phyloP scores from a whole-genome alignment of 2,329 filamentous ascomycete genomes.

The Aspergillus sp. region DNA sequence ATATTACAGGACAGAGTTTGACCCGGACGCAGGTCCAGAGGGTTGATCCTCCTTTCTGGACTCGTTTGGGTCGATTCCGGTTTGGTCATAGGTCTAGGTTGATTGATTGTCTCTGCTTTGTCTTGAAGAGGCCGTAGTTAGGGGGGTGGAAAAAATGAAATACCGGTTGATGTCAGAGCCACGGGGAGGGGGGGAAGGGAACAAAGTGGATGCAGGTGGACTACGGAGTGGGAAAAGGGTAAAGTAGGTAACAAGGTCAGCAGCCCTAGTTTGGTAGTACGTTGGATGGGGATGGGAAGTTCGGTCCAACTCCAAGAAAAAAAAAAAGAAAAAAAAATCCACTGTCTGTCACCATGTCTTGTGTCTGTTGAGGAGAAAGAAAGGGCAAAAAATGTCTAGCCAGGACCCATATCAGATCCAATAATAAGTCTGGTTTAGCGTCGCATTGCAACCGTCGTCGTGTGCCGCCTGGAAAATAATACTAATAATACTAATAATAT shows the following conservation, averaged over 20 bases:
- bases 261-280: too few species aligned
- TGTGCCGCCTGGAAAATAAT: constrained; percentile 8
- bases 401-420: too few species aligned
- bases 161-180: constrained; percentile 35
- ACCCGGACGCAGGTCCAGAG: constrained; percentile 36
- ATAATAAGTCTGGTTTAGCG: too few species aligned
- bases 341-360: neutral
- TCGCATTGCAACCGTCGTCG: constrained; percentile 24
- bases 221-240: too few species aligned
- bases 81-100: constrained; percentile 18
- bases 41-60: constrained; percentile 34
- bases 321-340: neutral
- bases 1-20: constrained; percentile 33
- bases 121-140: constrained; percentile 21
- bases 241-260: too few species aligned
- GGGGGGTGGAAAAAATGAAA: too few species aligned
- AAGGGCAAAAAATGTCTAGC: too few species aligned
- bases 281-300: too few species aligned
- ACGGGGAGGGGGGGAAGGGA: constrained; percentile 11
- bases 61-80: constrained; percentile 27
- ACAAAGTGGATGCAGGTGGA: neutral
- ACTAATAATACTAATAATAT: neutral
- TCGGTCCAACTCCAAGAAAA: constrained; percentile 3
- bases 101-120: constrained; percentile 21
- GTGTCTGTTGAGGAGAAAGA: too few species aligned